These are phyloP conservation scores for Pyrenopolyporus hunteri DNA, from an alignment of 495 filamentous ascomycete species.

Conservation along the genomic window DNA sequence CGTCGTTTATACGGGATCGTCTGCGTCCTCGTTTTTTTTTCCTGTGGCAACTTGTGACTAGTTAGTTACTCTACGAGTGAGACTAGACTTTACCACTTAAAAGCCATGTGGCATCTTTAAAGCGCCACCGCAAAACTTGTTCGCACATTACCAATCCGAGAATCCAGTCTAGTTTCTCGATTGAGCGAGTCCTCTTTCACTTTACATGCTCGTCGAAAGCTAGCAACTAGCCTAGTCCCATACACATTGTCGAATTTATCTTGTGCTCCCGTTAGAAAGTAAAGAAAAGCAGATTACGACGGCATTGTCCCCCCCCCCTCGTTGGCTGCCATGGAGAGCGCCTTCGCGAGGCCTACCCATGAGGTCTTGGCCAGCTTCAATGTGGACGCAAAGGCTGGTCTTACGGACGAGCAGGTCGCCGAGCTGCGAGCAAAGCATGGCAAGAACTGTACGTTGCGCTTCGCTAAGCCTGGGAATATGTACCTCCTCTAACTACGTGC, in stretches of 20 bases:
- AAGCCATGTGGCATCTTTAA: constrained; percentile 47
- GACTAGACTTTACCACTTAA: constrained; percentile 5
- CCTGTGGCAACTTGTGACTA: constrained; percentile 23
- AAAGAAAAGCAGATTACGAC: constrained; percentile 12
- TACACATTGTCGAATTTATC: constrained; percentile 6
- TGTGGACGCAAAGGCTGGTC: constrained; percentile 68
- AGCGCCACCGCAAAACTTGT: constrained; percentile 3
- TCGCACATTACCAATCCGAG: constrained; percentile 23
- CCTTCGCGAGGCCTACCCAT: constrained; percentile 70
- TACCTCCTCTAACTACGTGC: constrained; percentile 27
- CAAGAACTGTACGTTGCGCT: constrained; percentile 73
- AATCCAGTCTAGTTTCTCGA: constrained; percentile 6
- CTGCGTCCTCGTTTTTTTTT: constrained; percentile 1
- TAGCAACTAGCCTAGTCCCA: constrained; percentile 6
- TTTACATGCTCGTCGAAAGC: constrained; percentile 21
- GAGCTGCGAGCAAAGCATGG: constrained; percentile 72
- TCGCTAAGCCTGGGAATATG: neutral
- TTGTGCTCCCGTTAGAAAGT: constrained; percentile 8
- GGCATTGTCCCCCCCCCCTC: constrained; percentile 2
- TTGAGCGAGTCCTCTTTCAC: constrained; percentile 6
- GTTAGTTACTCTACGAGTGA: neutral
- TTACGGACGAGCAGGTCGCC: constrained; percentile 72
- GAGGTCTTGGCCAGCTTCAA: constrained; percentile 75
- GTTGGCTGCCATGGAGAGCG: constrained; percentile 70
- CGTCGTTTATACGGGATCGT: constrained; percentile 10